A percentile compares a stretch with the other conserved stretches of the same genome.
Conservation (phyloP, 225 moss, liverwort and hornwort genomes). For the Climacium dendroides region DNA sequence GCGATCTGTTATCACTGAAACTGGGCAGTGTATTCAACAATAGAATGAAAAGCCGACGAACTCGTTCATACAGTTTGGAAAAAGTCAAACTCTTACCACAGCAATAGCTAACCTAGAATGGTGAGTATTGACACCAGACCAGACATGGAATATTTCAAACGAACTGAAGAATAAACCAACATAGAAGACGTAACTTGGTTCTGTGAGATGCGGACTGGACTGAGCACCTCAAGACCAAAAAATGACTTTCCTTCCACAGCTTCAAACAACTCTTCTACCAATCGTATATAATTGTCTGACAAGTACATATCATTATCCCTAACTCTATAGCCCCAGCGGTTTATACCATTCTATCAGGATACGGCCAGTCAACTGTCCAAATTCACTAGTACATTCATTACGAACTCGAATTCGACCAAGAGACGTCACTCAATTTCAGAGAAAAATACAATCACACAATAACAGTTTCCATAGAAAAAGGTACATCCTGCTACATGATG, state of each 20-base stretch:
- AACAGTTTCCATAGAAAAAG: slow-evolving; percentile 10
- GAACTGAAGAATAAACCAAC: neutral
- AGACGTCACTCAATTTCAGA: neutral
- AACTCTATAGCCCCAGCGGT: neutral
- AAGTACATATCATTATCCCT: neutral
- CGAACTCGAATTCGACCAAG: neutral
- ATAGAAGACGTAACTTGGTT: neutral
- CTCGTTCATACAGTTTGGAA: neutral
- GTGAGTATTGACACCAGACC: neutral
- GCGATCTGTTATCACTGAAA: neutral
- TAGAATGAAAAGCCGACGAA: neutral
- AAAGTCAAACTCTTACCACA: neutral
- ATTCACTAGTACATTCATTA: neutral
- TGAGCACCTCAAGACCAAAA: neutral
- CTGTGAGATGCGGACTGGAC: neutral
- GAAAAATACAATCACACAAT: neutral
- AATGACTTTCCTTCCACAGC: neutral
- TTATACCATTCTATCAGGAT: neutral
- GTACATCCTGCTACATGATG: slow-evolving; percentile 8
- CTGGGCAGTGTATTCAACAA: neutral
- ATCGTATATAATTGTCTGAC: neutral
- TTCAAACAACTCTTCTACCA: neutral
- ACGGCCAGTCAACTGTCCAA: neutral
- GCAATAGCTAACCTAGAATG: neutral
- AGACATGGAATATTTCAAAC: neutral